Percentiles rank a stretch among this genome's conserved stretches.
These are phyloP conservation scores for Pseudocercospora fuligena DNA, from an alignment of 2,329 filamentous ascomycete species.

Conservation along the genomic window DNA sequence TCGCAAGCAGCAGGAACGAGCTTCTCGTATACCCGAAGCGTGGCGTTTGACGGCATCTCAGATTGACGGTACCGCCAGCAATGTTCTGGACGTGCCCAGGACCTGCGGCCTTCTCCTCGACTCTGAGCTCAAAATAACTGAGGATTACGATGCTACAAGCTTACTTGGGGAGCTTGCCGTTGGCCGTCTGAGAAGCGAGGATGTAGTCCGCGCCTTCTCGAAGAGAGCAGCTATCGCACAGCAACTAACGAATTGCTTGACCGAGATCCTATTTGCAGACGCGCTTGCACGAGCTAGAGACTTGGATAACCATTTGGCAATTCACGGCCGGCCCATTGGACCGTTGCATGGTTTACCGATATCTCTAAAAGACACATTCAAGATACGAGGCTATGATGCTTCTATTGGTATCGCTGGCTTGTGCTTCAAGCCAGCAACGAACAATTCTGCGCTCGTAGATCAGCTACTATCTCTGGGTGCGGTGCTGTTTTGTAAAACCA, in stretches of 20 bases:
- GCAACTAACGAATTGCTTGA: conserved; percentile 54
- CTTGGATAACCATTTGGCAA: conserved; percentile 46
- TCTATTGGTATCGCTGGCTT: conserved; percentile 50
- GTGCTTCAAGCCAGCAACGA: conserved; percentile 57
- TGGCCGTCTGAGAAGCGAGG: conserved; percentile 27
- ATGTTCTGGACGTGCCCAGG: conserved; percentile 56
- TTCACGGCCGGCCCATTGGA: conserved; percentile 46
- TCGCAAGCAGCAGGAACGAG: conserved; percentile 50
- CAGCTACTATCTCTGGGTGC: conserved; percentile 53
- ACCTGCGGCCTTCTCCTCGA: conserved; percentile 57
- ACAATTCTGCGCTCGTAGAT: conserved; percentile 54
- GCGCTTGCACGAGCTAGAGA: conserved; percentile 46
- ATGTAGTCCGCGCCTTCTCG: conserved; percentile 47
- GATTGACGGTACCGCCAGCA: conserved; percentile 31
- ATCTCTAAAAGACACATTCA: conserved; percentile 45
- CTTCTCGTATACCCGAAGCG: conserved; percentile 47
- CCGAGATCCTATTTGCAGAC: conserved; percentile 45
- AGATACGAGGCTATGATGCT: conserved; percentile 42
- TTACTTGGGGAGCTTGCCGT: conserved; percentile 44
- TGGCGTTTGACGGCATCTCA: conserved; percentile 47
- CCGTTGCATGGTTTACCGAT: conserved; percentile 51
- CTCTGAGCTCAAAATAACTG: conserved; percentile 61
- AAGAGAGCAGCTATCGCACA: conserved; percentile 56
- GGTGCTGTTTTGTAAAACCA: conserved; percentile 58
- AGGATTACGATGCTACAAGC: conserved; percentile 54